phyloP scores from a whole-genome alignment of 805 yeast species.

The Scheffersomyces coipomensis region DNA sequence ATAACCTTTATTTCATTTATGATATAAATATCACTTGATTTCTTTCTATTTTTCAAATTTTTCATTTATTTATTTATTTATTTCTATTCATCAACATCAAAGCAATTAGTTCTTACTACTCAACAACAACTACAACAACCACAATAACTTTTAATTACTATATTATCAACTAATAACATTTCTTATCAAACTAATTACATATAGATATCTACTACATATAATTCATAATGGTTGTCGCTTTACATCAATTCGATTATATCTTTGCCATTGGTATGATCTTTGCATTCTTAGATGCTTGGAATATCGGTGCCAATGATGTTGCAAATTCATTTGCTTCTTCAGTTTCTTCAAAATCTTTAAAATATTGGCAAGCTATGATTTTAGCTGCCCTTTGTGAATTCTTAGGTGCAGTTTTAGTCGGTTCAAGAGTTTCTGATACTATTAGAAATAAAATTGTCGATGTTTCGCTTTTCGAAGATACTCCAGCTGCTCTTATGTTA shows the following conservation, averaged over 20 bases:
- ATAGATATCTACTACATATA: no score
- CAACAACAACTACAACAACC: no score
- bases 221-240: constrained; percentile 13
- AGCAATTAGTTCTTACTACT: no score
- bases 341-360: constrained; percentile 65
- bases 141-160: no score
- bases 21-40: no score
- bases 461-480: constrained; percentile 43
- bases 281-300: constrained; percentile 77
- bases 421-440: constrained; percentile 72
- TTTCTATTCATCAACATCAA: no score
- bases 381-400: constrained; percentile 72
- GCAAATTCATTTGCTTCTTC: constrained; percentile 80
- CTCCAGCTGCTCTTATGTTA: constrained; percentile 72
- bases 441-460: constrained; percentile 65
- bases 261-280: constrained; percentile 68
- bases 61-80: no score
- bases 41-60: no score
- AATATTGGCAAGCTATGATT: constrained; percentile 75
- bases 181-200: no score
- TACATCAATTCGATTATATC: constrained; percentile 64
- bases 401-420: constrained; percentile 71
- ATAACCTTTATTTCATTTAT: no score
- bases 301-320: constrained; percentile 81
- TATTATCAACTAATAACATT: no score